Evolutionary conservation across 371 early-diverging fungal genomes (phyloP), one percentile per base, ranked within the genome.

Genomic region (Coemansia sp.): DNA sequence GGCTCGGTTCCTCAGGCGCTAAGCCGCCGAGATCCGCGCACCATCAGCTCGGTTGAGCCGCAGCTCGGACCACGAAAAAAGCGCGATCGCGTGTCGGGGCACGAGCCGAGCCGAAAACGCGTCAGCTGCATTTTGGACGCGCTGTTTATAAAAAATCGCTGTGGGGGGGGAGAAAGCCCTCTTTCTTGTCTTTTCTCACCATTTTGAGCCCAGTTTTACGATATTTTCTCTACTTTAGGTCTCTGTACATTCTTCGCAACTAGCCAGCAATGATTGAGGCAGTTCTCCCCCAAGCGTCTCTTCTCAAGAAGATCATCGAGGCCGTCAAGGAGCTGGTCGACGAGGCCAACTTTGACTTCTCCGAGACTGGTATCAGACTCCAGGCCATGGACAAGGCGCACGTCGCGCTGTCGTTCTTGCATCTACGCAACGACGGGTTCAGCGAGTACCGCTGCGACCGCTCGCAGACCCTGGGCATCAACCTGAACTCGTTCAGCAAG

Each of bases 371-470:
- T 67, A 92, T 99, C 64, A 86, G 91, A 35, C 86, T 99, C n/a
- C 99, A 99, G 84, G 95, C 97, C 56, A 99, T 99, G 98, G 99
- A 99, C 82, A 93, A 89, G 84, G 90, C 96, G 42, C 98, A 99
- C 81, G 95, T 99, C 14, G 96, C 97, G 26, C 86, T 99, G 57
- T 95, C 95, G 8, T 85, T 95, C 34, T 86, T 98, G 63, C 80
- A 94, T 67, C 82, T 98, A 49, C 87, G 93, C 58, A 80, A 89
- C 41, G 88, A 91, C 53, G 95, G 93, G 14, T 99, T 99, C 78
- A 93, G 94, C 67, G 93, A 93, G 63, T 99, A 90, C 85, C 89
- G 99, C 63, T 95, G 94, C 80, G 96, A 98, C 82, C 88, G 95
- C 70, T 89, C 89, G 79, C 80, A 95, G 55, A 87, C 93, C 42